These are phyloP conservation scores for Aspergillus uvarum DNA, from an alignment of 2,329 filamentous ascomycete genomes.

Conservation along the genomic window DNA sequence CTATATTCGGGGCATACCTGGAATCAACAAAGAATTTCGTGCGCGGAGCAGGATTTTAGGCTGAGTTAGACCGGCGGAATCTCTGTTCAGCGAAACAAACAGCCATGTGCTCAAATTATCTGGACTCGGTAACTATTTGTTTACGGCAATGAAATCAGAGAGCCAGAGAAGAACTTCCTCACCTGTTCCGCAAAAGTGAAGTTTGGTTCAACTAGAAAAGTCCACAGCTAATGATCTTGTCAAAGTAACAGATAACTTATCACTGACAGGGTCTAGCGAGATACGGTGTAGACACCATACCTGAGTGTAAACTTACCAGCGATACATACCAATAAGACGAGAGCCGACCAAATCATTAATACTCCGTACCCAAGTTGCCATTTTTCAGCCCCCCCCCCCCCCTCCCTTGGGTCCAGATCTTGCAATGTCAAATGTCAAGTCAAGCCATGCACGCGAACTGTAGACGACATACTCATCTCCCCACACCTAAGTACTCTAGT, in stretches of 20 bases:
- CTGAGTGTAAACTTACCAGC: not conserved
- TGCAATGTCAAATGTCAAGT: not conserved
- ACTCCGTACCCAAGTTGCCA: not conserved
- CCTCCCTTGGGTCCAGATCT: not conserved
- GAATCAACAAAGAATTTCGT: not conserved
- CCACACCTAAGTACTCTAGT: too few species aligned
- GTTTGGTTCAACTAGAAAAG: too few species aligned
- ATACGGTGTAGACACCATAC: not conserved
- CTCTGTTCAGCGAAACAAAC: not conserved
- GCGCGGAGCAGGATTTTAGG: not conserved
- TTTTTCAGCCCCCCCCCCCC: not conserved
- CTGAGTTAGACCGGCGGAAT: not conserved
- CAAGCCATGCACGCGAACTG: not conserved
- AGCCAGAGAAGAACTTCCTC: too few species aligned
- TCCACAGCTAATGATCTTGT: too few species aligned
- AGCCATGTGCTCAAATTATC: not conserved
- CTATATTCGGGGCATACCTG: not conserved
- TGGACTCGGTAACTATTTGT: too few species aligned
- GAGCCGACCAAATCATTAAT: too few species aligned
- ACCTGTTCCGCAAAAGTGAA: too few species aligned
- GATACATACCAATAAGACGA: not conserved
- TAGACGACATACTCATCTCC: not conserved
- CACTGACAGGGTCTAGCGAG: not conserved
- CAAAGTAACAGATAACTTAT: not conserved
- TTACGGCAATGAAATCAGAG: too few species aligned